Conservation (phyloP, 2,329 filamentous ascomycete species). For the Aspergillus unguis region DNA sequence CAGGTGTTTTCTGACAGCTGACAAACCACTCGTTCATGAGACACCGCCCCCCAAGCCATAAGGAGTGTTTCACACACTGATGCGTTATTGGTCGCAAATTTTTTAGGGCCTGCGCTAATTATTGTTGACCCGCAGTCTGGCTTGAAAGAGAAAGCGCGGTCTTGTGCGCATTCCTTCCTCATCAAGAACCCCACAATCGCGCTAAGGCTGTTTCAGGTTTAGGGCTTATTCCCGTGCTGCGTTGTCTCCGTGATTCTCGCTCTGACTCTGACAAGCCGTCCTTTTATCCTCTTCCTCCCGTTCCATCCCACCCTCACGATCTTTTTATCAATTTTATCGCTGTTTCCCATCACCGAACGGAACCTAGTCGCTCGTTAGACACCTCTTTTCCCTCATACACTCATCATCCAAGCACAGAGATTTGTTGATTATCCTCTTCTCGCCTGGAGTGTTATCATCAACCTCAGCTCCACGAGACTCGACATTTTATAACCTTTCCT, state of each 20-base stretch:
- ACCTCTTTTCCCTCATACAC: constrained; percentile 5
- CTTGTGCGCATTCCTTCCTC: no score
- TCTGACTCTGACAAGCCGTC: background rate
- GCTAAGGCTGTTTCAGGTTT: background rate
- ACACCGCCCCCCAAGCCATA: constrained; percentile 3
- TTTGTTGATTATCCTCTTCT: background rate
- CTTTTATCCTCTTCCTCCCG: constrained; percentile 3
- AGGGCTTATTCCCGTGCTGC: constrained; percentile 7
- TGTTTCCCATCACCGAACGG: constrained; percentile 1
- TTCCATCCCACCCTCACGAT: constrained; percentile 14
- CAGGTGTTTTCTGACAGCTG: constrained; percentile 7
- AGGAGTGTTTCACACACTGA: constrained; percentile 14
- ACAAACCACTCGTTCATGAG: background rate
- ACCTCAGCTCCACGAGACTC: constrained; percentile 3
- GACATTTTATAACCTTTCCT: background rate
- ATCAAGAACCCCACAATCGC: no score
- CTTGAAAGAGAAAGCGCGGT: background rate
- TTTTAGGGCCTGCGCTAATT: constrained; percentile 14
- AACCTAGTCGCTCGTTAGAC: constrained; percentile 20
- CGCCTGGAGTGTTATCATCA: constrained; percentile 1
- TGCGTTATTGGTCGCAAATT: constrained; percentile 9
- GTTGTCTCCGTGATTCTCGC: constrained; percentile 1
- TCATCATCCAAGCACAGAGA: no score
- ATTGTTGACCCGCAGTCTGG: background rate
- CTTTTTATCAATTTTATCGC: constrained; percentile 5